Conservation (phyloP, 192 early-diverging fungal genomes). For the Kappamyces sp. region DNA sequence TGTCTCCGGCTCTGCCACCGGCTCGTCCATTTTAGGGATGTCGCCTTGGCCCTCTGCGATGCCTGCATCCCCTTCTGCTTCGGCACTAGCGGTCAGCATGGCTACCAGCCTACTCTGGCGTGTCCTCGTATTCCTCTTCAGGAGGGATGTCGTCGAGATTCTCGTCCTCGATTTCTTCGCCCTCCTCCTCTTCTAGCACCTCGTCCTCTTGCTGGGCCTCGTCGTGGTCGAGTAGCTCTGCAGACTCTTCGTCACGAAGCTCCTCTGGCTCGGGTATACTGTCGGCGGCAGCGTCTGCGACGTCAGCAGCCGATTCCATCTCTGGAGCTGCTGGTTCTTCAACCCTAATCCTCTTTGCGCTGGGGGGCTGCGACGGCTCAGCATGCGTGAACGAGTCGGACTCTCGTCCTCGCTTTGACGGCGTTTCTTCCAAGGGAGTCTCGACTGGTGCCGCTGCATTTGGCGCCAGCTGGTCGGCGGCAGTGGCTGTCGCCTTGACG, state of each 20-base stretch:
- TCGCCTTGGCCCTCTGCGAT: too few species aligned
- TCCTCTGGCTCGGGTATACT: slow-evolving; percentile 13
- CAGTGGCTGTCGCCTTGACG: slow-evolving; percentile 12
- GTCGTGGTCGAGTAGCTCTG: slow-evolving; percentile 19
- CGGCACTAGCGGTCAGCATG: too few species aligned
- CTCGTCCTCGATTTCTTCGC: slow-evolving; percentile 17
- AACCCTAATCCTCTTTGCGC: not conserved
- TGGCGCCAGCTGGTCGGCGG: too few species aligned
- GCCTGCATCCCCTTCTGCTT: too few species aligned
- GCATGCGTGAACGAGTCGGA: slow-evolving; percentile 31
- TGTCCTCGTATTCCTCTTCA: too few species aligned
- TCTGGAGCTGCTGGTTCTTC: too few species aligned
- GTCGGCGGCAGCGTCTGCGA: slow-evolving; percentile 14
- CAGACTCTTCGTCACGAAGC: slow-evolving; percentile 3
- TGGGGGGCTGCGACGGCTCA: slow-evolving; percentile 22
- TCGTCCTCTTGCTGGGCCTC: slow-evolving; percentile 16
- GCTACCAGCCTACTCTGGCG: too few species aligned
- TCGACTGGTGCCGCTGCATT: not conserved
- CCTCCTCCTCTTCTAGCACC: slow-evolving; percentile 30
- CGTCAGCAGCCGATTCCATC: slow-evolving; percentile 18
- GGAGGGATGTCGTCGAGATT: too few species aligned
- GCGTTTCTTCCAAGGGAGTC: slow-evolving; percentile 21
- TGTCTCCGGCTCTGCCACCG: too few species aligned
- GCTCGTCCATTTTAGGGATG: too few species aligned
- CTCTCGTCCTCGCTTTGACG: slow-evolving; percentile 32